A percentile compares a stretch with the other conserved stretches of the same genome.
Evolutionary conservation across 345 rosid species (phyloP).

Genomic region (Brassica juncea): DNA sequence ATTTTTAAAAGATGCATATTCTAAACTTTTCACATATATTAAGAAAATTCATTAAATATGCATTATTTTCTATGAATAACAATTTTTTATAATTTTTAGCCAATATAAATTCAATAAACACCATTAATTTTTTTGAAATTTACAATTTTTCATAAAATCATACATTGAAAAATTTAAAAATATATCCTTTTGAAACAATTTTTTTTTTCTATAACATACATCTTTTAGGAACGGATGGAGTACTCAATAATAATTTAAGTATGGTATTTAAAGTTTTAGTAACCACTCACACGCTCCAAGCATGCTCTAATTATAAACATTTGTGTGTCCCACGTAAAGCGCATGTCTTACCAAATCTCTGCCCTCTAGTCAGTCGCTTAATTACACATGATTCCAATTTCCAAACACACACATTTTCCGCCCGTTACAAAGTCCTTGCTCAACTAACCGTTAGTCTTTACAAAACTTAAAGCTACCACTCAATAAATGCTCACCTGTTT

Average conservation of each 20-base stretch:
- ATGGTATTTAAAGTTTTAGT: not conserved
- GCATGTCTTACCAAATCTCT: slow-evolving; percentile 8
- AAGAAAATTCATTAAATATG: no score
- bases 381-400: slow-evolving; percentile 2
- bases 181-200: no score
- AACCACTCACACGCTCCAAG: slow-evolving; percentile 8
- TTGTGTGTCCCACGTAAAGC: not conserved
- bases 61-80: no score
- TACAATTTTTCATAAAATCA: no score
- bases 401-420: slow-evolving; percentile 2
- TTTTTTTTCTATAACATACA: no score
- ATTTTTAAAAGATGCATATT: no score
- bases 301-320: slow-evolving; percentile 2
- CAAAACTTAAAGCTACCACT: not conserved
- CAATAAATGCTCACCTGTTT: slow-evolving; percentile 22
- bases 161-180: no score
- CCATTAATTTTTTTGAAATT: no score
- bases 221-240: no score
- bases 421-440: slow-evolving; percentile 26
- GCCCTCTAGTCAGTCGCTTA: not conserved
- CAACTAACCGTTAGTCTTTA: slow-evolving; percentile 31
- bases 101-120: no score
- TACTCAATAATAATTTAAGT: not conserved
- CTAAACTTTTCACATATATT: no score
- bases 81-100: no score